These are phyloP conservation scores for Jasminum sambac DNA, from an alignment of 257 asterid genomes.

Conservation along the genomic window DNA sequence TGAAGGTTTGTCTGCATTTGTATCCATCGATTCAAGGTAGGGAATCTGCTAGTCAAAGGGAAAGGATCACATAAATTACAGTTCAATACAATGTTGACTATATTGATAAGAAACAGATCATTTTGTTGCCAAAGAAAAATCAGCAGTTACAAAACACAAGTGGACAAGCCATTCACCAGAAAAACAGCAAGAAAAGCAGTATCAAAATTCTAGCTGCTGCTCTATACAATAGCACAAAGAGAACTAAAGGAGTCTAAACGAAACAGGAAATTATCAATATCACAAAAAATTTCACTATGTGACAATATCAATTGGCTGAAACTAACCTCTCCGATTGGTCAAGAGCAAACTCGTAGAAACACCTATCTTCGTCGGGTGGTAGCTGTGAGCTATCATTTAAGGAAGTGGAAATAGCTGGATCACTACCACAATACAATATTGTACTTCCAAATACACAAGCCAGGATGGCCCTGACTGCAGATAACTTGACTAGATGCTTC, in stretches of 20 bases:
- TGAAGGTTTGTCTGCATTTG: conserved; percentile 98
- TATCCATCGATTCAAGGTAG: conserved; percentile 96
- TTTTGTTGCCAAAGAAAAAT: no score
- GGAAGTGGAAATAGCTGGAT: conserved; percentile 67
- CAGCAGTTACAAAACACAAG: no score
- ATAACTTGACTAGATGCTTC: conserved; percentile 88
- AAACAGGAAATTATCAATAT: no score
- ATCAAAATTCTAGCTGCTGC: no score
- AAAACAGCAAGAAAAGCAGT: no score
- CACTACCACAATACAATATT: conserved; percentile 77
- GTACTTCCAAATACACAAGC: conserved; percentile 98
- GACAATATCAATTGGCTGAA: conserved; percentile 23
- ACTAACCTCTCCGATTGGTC: conserved; percentile 96
- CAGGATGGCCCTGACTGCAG: conserved; percentile 93
- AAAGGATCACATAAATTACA: conserved; percentile 29
- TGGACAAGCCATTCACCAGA: no score
- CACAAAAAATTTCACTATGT: conserved; percentile 27
- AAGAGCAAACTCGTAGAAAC: conserved; percentile 87
- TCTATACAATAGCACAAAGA: no score
- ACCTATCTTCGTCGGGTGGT: conserved; percentile 74
- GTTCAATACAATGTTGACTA: conserved; percentile 15
- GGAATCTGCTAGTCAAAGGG: conserved; percentile 61
- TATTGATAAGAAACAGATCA: no score
- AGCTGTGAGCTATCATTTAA: conserved; percentile 58
- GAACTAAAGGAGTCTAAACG: no score